Conservation (phyloP, 768 basidiomycete genomes). For the Termitomyces bulborhizus region DNA sequence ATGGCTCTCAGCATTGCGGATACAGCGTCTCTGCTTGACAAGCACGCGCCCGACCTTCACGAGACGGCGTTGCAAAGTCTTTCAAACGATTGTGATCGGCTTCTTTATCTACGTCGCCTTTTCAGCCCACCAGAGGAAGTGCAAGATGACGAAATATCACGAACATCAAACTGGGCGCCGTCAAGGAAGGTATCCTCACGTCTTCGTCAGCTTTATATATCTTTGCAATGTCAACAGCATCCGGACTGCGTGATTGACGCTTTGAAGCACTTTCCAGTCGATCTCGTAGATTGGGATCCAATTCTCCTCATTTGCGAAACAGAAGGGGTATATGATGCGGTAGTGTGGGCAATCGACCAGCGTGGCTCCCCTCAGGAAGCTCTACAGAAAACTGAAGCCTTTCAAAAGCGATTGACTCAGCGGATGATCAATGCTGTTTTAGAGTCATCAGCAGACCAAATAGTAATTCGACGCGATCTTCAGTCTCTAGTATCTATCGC, state of each 20-base stretch:
- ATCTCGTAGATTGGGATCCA: conserved; percentile 49
- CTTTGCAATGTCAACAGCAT: conserved; percentile 68
- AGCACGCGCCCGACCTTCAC: conserved; percentile 62
- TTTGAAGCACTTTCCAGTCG: conserved; percentile 48
- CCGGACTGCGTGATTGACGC: conserved; percentile 57
- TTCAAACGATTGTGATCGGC: conserved; percentile 42
- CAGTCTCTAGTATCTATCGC: conserved; percentile 53
- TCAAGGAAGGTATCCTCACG: conserved; percentile 40
- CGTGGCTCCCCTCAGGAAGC: conserved; percentile 59
- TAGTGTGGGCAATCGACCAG: conserved; percentile 74
- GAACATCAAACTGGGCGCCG: conserved; percentile 20
- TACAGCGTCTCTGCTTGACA: conserved; percentile 72
- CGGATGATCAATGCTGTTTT: conserved; percentile 35
- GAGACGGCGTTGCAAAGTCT: conserved; percentile 50
- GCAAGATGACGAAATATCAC: conserved; percentile 24
- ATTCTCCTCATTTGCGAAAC: conserved; percentile 62
- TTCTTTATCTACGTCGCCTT: conserved; percentile 73
- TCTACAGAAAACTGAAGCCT: conserved; percentile 57
- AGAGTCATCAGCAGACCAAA: conserved; percentile 9
- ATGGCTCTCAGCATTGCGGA: conserved; percentile 52
- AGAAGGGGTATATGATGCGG: conserved; percentile 62
- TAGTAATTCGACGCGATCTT: conserved; percentile 29
- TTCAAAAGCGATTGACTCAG: conserved; percentile 45
- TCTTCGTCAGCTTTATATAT: conserved; percentile 59
- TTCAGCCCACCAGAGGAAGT: conserved; percentile 45